Conservation (phyloP, 805 yeast species). For the Metschnikowia similis region DNA sequence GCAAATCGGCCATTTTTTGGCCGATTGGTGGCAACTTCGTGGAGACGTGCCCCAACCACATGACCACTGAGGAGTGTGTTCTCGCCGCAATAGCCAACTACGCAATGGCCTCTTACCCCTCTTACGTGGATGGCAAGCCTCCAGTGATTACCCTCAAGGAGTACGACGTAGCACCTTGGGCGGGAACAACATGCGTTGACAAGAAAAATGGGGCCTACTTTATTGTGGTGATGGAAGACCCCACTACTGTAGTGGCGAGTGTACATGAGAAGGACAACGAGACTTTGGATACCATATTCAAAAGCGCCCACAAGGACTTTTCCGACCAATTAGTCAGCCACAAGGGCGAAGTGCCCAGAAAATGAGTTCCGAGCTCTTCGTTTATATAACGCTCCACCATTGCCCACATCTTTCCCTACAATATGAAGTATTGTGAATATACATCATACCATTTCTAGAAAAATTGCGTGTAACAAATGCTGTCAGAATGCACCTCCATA, state of each 20-base stretch:
- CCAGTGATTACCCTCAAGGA: conserved; percentile 43
- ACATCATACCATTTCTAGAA: conserved; percentile 35
- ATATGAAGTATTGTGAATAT: not conserved
- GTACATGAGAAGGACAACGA: conserved; percentile 34
- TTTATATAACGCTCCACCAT: not conserved
- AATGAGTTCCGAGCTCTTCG: not conserved
- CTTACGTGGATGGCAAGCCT: conserved; percentile 41
- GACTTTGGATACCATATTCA: conserved; percentile 42
- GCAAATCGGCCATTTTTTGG: not conserved
- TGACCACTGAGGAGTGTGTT: not conserved
- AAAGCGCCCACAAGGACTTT: conserved; percentile 38
- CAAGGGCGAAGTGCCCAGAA: conserved; percentile 15
- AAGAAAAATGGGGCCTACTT: conserved; percentile 30
- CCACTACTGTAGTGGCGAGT: conserved; percentile 41
- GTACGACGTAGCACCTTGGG: conserved; percentile 53
- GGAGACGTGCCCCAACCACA: not conserved
- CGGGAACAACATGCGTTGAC: conserved; percentile 48
- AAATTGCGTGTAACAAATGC: conserved; percentile 80
- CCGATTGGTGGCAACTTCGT: not conserved
- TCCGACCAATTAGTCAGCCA: conserved; percentile 17
- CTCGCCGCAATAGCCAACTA: not conserved
- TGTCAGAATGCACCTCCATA: conserved; percentile 80
- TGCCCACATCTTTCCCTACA: not conserved
- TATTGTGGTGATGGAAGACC: conserved; percentile 44
- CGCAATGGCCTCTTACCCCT: conserved; percentile 32